phyloP scores from a whole-genome alignment of 331 rosid species.

The Saraca asoca region DNA sequence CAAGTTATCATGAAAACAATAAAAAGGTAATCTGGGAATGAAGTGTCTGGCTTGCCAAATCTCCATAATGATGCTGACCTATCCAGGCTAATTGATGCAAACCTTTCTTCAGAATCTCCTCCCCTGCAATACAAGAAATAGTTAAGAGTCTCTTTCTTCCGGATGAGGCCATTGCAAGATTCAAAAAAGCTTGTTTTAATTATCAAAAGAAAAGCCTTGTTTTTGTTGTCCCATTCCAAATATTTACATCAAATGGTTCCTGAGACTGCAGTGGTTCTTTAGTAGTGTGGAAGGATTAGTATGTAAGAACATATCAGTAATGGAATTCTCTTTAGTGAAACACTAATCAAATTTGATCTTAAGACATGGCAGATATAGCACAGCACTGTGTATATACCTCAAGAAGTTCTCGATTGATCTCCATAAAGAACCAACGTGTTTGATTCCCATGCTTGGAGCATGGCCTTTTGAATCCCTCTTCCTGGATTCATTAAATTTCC shows the following conservation, averaged over 20 bases:
- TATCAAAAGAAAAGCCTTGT: background rate
- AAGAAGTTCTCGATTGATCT: constrained; percentile 58
- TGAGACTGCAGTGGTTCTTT: too few species aligned
- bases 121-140: constrained; percentile 47
- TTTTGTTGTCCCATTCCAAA: constrained; percentile 23
- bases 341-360: constrained; percentile 18
- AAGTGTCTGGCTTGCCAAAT: constrained; percentile 39
- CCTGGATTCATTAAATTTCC: constrained; percentile 36
- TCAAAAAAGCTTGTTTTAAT: too few species aligned
- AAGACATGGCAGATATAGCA: constrained; percentile 4
- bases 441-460: constrained; percentile 38
- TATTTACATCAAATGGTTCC: constrained; percentile 1
- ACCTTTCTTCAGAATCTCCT: constrained; percentile 54
- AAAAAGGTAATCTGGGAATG: constrained; percentile 34
- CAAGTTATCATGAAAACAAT: constrained; percentile 44
- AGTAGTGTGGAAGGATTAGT: too few species aligned
- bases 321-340: background rate
- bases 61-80: constrained; percentile 41
- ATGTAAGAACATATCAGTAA: too few species aligned
- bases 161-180: too few species aligned
- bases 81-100: constrained; percentile 59
- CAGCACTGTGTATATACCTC: constrained; percentile 52
- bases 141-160: constrained; percentile 14
- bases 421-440: constrained; percentile 53
- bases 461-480: constrained; percentile 35